A percentile compares a stretch with the other conserved stretches of the same genome.
Evolutionary conservation across 495 filamentous ascomycete genomes (phyloP).

Genomic region (Massariosphaeria phaeospora): DNA sequence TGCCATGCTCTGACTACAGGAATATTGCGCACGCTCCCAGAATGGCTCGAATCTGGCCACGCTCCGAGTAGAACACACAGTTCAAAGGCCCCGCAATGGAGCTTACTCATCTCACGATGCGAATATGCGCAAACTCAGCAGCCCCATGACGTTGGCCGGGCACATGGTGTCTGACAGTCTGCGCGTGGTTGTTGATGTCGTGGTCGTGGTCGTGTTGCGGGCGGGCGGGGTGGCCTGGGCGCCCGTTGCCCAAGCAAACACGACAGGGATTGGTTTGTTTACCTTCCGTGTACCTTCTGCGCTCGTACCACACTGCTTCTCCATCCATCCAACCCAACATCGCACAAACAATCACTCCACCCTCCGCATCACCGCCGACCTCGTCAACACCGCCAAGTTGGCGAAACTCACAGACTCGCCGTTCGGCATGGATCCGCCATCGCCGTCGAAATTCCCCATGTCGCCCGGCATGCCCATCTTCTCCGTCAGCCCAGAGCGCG

Average conservation of each 20-base stretch:
- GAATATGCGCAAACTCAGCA: too few species aligned
- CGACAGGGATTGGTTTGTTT: conserved; percentile 5
- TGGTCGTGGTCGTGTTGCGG: too few species aligned
- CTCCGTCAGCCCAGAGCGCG: conserved; percentile 72
- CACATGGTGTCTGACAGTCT: too few species aligned
- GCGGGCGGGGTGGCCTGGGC: background rate
- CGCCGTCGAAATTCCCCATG: conserved; percentile 40
- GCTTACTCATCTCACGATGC: too few species aligned
- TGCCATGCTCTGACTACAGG: too few species aligned
- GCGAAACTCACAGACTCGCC: conserved; percentile 24
- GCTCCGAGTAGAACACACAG: too few species aligned
- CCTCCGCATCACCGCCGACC: background rate
- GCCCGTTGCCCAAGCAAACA: conserved; percentile 1
- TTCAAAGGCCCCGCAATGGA: too few species aligned
- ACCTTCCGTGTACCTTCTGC: background rate
- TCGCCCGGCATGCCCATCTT: conserved; percentile 61
- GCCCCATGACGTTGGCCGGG: too few species aligned
- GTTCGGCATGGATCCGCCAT: conserved; percentile 31
- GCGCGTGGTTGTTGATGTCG: too few species aligned
- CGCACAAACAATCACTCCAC: background rate
- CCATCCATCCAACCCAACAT: background rate
- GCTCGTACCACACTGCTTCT: conserved; percentile 8
- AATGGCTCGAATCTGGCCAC: too few species aligned
- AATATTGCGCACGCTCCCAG: too few species aligned
- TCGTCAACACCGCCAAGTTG: conserved; percentile 25